These are phyloP conservation scores for Alternaria panax DNA, from an alignment of 2,329 filamentous ascomycete genomes.

Conservation along the genomic window DNA sequence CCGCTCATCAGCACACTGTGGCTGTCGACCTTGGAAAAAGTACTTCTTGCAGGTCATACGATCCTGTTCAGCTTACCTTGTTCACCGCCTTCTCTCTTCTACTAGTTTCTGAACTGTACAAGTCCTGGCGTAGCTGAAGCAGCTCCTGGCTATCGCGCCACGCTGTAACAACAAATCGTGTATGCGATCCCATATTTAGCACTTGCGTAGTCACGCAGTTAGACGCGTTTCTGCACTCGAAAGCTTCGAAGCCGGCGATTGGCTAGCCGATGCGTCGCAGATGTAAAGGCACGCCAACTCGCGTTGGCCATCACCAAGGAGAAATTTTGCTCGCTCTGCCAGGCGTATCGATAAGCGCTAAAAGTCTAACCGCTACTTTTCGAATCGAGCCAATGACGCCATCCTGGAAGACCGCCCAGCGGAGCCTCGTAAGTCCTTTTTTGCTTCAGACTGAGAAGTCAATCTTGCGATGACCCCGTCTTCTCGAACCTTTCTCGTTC, in stretches of 20 bases:
- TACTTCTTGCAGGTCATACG: not conserved
- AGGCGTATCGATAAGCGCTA: conserved; percentile 4
- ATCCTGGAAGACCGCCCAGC: not conserved
- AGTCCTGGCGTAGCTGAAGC: conserved; percentile 68
- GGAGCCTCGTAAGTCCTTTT: not conserved
- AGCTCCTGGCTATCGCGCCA: conserved; percentile 74
- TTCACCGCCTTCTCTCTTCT: conserved; percentile 49
- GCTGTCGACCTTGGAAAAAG: not conserved
- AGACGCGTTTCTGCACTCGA: not conserved
- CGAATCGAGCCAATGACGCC: conserved; percentile 4
- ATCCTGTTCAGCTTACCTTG: conserved; percentile 42
- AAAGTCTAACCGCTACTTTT: not conserved
- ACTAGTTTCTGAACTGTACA: conserved; percentile 61
- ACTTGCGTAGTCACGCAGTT: conserved; percentile 1
- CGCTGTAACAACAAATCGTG: conserved; percentile 19
- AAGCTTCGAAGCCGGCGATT: conserved; percentile 13
- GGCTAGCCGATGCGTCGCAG: conserved; percentile 12
- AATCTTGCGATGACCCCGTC: not conserved
- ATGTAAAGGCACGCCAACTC: conserved; percentile 13
- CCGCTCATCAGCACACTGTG: conserved; percentile 25
- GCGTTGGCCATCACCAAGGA: not conserved
- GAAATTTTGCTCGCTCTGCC: not conserved
- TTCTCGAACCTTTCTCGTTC: conserved; percentile 17
- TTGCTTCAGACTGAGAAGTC: not conserved
- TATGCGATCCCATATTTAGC: conserved; percentile 22